These are phyloP conservation scores for Mortierella hygrophila DNA, from an alignment of 192 early-diverging fungal genomes.

Conservation along the genomic window DNA sequence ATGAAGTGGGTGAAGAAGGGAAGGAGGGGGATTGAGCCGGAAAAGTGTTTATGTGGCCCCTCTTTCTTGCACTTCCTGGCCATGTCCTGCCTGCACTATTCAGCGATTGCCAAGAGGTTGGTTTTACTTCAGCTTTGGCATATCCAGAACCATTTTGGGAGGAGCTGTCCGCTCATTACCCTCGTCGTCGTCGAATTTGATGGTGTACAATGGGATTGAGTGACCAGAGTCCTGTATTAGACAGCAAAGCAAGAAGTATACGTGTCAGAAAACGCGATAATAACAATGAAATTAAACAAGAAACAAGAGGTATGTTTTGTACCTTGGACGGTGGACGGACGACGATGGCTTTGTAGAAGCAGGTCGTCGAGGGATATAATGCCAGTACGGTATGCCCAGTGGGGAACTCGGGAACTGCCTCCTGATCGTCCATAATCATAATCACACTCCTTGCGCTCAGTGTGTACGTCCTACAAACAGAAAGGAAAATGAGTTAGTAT, in stretches of 20 bases:
- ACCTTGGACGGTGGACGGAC: slow-evolving; percentile 64
- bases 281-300: too few relatives aligned
- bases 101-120: not conserved
- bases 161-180: slow-evolving; percentile 51
- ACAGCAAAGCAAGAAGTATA: not conserved
- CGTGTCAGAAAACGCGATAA: not conserved
- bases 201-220: slow-evolving; percentile 29
- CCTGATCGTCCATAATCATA: slow-evolving; percentile 58
- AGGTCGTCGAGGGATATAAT: slow-evolving; percentile 68
- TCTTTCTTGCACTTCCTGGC: too few relatives aligned
- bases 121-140: slow-evolving; percentile 46
- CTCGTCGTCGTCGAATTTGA: slow-evolving; percentile 56
- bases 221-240: slow-evolving; percentile 32
- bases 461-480: slow-evolving; percentile 56
- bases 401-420: slow-evolving; percentile 57
- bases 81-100: not conserved
- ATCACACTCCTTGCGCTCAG: slow-evolving; percentile 61
- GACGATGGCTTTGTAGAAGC: slow-evolving; percentile 68
- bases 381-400: slow-evolving; percentile 61
- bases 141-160: slow-evolving; percentile 51
- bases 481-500: not conserved
- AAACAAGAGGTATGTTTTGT: not conserved
- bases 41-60: not conserved
- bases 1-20: too few relatives aligned
- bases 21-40: not conserved